Percentiles rank a stretch among this genome's conserved stretches.
These are phyloP conservation scores for Blastomyces parvus DNA, from an alignment of 2,329 filamentous ascomycete genomes.

Conservation along the genomic window DNA sequence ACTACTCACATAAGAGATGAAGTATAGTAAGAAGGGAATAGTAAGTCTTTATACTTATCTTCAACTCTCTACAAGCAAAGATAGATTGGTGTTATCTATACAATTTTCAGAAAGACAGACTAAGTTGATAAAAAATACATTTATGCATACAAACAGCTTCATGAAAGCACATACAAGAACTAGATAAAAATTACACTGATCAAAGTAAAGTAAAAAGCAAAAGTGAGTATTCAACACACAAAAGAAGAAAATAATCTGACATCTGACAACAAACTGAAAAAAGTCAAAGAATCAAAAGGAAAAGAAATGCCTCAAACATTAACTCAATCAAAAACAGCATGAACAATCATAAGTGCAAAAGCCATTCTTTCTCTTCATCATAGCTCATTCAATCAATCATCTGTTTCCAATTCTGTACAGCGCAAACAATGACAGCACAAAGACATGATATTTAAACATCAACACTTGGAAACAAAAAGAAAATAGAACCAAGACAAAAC, in stretches of 20 bases:
- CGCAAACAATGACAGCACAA: background rate
- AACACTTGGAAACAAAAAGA: background rate
- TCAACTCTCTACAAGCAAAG: no score
- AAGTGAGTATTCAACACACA: background rate
- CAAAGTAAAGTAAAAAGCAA: background rate
- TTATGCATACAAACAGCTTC: no score
- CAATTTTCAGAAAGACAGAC: no score
- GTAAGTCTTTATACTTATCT: no score
- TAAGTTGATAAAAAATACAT: no score
- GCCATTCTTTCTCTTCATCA: background rate
- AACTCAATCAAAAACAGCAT: background rate
- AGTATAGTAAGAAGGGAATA: no score
- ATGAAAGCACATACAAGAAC: no score
- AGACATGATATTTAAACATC: background rate
- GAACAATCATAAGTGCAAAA: background rate
- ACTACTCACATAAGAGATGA: no score
- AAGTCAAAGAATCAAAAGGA: background rate
- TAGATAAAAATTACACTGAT: background rate
- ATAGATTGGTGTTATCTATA: no score
- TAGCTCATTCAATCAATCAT: background rate
- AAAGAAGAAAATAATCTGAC: background rate
- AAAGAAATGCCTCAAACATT: background rate
- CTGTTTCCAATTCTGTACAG: background rate
- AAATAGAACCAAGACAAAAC: no score
- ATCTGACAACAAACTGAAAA: background rate